phyloP scores from a whole-genome alignment of 495 filamentous ascomycete genomes.

The Lichina pygmaea region DNA sequence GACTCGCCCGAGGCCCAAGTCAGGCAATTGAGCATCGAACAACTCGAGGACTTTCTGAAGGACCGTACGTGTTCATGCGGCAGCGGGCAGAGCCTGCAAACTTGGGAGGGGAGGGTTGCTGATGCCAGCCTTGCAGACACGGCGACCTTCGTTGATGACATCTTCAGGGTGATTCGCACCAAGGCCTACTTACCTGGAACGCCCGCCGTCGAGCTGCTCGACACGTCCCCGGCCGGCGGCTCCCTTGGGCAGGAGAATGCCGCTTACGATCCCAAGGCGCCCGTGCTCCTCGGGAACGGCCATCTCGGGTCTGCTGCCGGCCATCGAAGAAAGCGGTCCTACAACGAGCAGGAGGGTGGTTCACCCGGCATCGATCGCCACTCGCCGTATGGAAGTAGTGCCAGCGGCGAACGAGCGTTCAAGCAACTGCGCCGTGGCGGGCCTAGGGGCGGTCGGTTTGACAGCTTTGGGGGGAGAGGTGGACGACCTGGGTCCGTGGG shows the following conservation, averaged over 20 bases:
- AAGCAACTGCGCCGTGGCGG: conserved; percentile 54
- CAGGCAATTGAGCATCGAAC: conserved; percentile 42
- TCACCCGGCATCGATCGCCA: conserved; percentile 10
- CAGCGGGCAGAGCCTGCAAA: not conserved
- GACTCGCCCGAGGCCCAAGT: conserved; percentile 54
- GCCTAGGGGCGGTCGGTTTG: conserved; percentile 23
- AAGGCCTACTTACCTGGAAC: conserved; percentile 32
- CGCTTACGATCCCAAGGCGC: too few species aligned
- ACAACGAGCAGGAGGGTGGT: conserved; percentile 13
- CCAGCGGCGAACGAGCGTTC: conserved; percentile 22
- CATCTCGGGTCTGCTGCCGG: too few species aligned
- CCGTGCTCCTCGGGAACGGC: too few species aligned
- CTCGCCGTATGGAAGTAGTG: conserved; percentile 14
- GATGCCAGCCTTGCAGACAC: conserved; percentile 25
- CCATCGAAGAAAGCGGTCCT: conserved; percentile 13
- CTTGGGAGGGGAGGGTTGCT: not conserved
- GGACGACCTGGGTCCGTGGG: conserved; percentile 8
- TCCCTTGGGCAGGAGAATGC: too few species aligned
- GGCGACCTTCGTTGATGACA: conserved; percentile 51
- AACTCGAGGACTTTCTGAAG: conserved; percentile 68
- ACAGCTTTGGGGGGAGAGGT: conserved; percentile 13
- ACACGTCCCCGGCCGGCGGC: too few species aligned
- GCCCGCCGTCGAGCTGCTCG: conserved; percentile 3
- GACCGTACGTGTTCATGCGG: conserved; percentile 27
- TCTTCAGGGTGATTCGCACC: conserved; percentile 45